Evolutionary conservation across 768 basidiomycete species (phyloP), one percentile per base, ranked within the genome.

Genomic region (Hebeloma cylindrosporum): DNA sequence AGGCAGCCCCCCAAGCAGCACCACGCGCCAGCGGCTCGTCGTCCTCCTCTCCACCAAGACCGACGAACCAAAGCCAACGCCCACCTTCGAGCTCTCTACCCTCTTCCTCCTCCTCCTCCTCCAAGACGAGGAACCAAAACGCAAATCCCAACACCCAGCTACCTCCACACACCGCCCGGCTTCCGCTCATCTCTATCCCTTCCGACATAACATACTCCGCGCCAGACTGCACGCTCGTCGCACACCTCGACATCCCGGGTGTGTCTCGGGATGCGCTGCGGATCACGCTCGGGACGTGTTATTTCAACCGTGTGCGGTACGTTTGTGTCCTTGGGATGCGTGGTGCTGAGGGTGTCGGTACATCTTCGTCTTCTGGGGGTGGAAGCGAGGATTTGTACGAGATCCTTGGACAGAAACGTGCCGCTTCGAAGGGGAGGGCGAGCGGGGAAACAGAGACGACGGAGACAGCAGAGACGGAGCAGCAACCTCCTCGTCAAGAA

Each of bases 201-300:
- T 69, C 79, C 22, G 86, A 88, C 63, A 64, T 82, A 40, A 70
- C 77, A 58, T 83, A 79, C 66, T 74, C 81, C 58, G 53, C 60
- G 27, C 68, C 71, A 25, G 75, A 72, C 39, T 71, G 72, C 60
- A 58, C 71, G 28, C 65, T 86, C 55, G 74, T 72, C 45, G 80
- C 78, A 40, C 70, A 79, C 65, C 74, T 86, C 58, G 85, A 88
- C 63, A 68, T 88, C 22, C 86, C 86, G 3, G 86, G 86, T 31
- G 68, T 86, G 59, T 75, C 73, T 57, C 76, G 70, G 50, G 61
- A 61, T 50, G 79, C 85, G 54, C 54, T 88, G 40, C 74, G 64
- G 48, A 70, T 88, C 64, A 73, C 71, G 38, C 72, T 89, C 43
- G 74, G 77, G 38, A 80, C 76, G 49, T 80, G 80, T 58, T 60